A percentile compares a stretch with the other conserved stretches of the same genome.
Evolutionary conservation across 2,329 filamentous ascomycete genomes (phyloP).

Genomic region (Blastomyces gilchristii): DNA sequence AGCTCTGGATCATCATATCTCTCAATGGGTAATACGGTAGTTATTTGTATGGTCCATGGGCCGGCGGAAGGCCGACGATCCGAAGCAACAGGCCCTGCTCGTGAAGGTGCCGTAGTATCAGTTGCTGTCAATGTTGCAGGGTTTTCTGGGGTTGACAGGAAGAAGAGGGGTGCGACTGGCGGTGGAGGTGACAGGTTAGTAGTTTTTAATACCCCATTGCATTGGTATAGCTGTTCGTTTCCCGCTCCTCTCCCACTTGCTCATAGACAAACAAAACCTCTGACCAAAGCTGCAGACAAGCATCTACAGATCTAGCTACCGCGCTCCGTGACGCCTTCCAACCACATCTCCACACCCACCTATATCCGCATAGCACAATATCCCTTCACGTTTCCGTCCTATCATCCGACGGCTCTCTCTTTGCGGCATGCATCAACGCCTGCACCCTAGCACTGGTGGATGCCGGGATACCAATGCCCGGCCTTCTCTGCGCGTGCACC

Average conservation of each 20-base stretch:
- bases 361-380: conserved; percentile 83
- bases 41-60: conserved; percentile 84
- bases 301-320: conserved; percentile 45
- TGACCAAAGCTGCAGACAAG: conserved; percentile 47
- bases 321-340: conserved; percentile 70
- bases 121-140: conserved; percentile 80
- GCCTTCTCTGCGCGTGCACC: conserved; percentile 81
- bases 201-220: conserved; percentile 13
- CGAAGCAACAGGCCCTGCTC: conserved; percentile 38
- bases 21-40: conserved; percentile 94
- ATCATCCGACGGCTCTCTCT: conserved; percentile 77
- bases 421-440: conserved; percentile 85
- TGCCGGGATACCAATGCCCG: conserved; percentile 88
- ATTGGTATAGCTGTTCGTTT: conserved; percentile 24
- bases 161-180: conserved; percentile 41
- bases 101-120: conserved; percentile 55
- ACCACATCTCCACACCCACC: conserved; percentile 67
- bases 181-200: conserved; percentile 62
- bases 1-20: conserved; percentile 90
- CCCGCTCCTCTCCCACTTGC: no score
- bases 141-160: conserved; percentile 79
- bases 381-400: conserved; percentile 76
- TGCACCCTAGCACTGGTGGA: conserved; percentile 85
- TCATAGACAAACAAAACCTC: background rate
- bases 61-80: conserved; percentile 59